A percentile compares a stretch with the other conserved stretches of the same genome.
Evolutionary conservation across 2,329 filamentous ascomycete species (phyloP).

Genomic region (Venturia effusa): DNA sequence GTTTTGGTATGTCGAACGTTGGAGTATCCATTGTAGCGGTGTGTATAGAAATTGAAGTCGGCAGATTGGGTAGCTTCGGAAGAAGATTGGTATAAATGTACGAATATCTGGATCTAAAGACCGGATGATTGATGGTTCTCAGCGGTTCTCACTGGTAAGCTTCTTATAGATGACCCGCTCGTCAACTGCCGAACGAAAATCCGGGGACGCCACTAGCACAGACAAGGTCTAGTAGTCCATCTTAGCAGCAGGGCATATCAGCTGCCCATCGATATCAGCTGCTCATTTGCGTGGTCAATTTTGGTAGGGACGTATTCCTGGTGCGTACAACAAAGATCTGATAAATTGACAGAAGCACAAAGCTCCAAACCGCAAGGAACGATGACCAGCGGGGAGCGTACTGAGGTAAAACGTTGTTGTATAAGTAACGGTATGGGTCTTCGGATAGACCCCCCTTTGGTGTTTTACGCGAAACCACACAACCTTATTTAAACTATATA

Average conservation of each 20-base stretch:
- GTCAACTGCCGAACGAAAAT: neutral
- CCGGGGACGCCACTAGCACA: neutral
- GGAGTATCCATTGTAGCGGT: slow-evolving; percentile 11
- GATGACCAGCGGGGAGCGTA: neutral
- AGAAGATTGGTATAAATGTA: neutral
- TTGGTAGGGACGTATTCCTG: too few species aligned
- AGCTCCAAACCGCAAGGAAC: neutral
- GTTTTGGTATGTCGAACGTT: slow-evolving; percentile 31
- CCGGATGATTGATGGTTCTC: neutral
- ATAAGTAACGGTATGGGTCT: too few species aligned
- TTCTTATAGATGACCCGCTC: neutral
- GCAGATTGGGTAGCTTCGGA: neutral
- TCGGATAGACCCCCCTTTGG: too few species aligned
- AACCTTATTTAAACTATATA: too few species aligned
- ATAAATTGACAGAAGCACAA: neutral
- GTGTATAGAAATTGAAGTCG: neutral
- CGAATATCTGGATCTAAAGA: neutral
- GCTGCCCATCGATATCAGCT: neutral
- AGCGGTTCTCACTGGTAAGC: neutral
- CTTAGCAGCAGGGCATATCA: neutral
- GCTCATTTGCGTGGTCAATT: too few species aligned
- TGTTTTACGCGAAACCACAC: too few species aligned
- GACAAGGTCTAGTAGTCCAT: neutral
- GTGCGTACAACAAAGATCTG: too few species aligned
- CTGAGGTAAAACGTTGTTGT: neutral